These are phyloP conservation scores for Saturnispora sekii DNA, from an alignment of 805 yeast species.

Conservation along the genomic window DNA sequence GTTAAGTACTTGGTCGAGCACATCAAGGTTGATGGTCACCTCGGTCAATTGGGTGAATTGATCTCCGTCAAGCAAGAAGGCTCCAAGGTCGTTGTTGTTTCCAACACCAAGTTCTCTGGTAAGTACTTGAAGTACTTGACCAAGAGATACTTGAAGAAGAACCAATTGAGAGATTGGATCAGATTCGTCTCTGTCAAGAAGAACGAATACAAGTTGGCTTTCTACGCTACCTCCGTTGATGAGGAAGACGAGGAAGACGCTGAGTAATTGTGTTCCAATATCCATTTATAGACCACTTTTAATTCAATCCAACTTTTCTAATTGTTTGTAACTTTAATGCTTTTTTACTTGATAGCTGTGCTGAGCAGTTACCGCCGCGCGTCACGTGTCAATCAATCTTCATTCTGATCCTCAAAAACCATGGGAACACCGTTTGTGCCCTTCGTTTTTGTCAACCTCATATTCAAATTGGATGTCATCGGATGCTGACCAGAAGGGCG, in stretches of 20 bases:
- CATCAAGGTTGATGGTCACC: conserved; percentile 96
- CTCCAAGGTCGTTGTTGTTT: conserved; percentile 76
- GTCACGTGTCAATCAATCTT: no score
- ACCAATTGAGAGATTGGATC: conserved; percentile 99
- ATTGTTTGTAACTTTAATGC: neutral
- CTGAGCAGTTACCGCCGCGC: no score
- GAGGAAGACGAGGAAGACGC: conserved; percentile 77
- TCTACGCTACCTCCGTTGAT: conserved; percentile 94
- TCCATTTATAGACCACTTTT: neutral
- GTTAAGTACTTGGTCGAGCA: conserved; percentile 97
- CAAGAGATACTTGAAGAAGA: conserved; percentile 99
- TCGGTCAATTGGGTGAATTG: conserved; percentile 95
- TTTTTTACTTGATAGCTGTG: neutral
- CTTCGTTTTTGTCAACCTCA: neutral
- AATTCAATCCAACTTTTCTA: conserved; percentile 9
- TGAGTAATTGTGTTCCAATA: conserved; percentile 45
- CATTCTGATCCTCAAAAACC: no score
- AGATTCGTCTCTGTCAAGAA: conserved; percentile 95
- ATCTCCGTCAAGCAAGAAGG: conserved; percentile 83
- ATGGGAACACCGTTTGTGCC: no score
- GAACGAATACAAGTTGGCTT: conserved; percentile 93
- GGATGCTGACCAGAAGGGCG: conserved; percentile 1
- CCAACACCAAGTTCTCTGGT: conserved; percentile 96
- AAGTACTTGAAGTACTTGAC: conserved; percentile 99
- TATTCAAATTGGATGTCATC: conserved; percentile 1